Evolutionary conservation across 306 rosid genomes (phyloP).

Genomic region (Begonia peltatifolia): DNA sequence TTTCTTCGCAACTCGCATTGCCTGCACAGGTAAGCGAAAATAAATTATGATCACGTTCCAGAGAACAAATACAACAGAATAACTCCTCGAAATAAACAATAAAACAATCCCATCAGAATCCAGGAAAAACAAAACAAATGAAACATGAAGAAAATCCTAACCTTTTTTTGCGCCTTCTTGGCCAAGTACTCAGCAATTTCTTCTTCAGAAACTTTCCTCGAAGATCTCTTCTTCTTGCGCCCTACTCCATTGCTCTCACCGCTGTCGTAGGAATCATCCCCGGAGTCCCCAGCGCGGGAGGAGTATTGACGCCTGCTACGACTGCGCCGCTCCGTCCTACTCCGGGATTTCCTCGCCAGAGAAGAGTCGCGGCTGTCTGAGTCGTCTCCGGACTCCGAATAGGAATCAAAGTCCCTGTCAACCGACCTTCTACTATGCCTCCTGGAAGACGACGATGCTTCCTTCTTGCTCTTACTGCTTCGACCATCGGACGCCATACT

Average conservation of each 20-base stretch:
- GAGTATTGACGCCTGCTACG: conserved; percentile 23
- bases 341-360: conserved; percentile 17
- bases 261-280: conserved; percentile 20
- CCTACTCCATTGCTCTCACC: conserved; percentile 23
- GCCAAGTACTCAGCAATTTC: conserved; percentile 59
- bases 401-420: conserved; percentile 24
- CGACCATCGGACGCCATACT: conserved; percentile 18
- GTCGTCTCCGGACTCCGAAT: conserved; percentile 19
- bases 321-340: conserved; percentile 18
- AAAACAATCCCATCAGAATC: conserved; percentile 1
- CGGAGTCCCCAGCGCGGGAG: conserved; percentile 24
- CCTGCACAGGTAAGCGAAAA: conserved; percentile 21
- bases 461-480: conserved; percentile 20
- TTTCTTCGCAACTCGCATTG: conserved; percentile 52
- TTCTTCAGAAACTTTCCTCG: conserved; percentile 48
- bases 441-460: conserved; percentile 23
- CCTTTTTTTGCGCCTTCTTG: conserved; percentile 79
- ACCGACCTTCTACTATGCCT: conserved; percentile 24
- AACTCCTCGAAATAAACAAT: not conserved
- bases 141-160: conserved; percentile 7
- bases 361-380: conserved; percentile 23
- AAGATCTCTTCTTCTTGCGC: conserved; percentile 32
- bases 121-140: not conserved
- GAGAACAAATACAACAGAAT: not conserved
- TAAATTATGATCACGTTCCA: not conserved